Percentiles rank a stretch among this genome's conserved stretches.
Evolutionary conservation across 352 stramenopile species (phyloP).

Genomic region (Phytophthora podocarpi): DNA sequence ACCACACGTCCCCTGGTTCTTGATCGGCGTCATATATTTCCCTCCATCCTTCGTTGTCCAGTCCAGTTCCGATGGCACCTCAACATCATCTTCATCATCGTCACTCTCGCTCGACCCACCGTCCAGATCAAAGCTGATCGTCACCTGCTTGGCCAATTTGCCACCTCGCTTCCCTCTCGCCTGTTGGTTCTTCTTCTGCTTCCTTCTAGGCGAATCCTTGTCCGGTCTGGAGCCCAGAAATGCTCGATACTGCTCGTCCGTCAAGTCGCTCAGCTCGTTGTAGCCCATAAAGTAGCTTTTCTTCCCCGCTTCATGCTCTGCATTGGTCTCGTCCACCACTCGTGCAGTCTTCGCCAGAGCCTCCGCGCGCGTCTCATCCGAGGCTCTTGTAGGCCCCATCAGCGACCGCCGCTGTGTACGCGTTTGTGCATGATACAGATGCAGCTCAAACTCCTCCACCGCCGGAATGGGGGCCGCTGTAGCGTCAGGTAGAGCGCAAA

Average conservation of each 20-base stretch:
- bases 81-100: conserved; percentile 17
- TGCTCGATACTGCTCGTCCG: conserved; percentile 60
- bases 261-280: conserved; percentile 76
- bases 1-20: conserved; percentile 93
- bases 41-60: conserved; percentile 74
- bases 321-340: conserved; percentile 57
- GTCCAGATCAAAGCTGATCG: conserved; percentile 30
- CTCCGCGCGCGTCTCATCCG: conserved; percentile 42
- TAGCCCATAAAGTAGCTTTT: conserved; percentile 61
- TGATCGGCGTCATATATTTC: conserved; percentile 90
- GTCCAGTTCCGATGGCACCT: conserved; percentile 58
- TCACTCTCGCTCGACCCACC: conserved; percentile 20
- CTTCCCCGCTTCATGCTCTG: conserved; percentile 38
- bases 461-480: conserved; percentile 1
- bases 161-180: not conserved
- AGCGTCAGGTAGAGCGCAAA: conserved; percentile 3
- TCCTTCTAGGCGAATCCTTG: conserved; percentile 14
- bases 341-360: conserved; percentile 49
- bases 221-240: conserved; percentile 63
- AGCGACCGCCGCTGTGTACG: conserved; percentile 26
- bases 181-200: conserved; percentile 20
- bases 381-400: conserved; percentile 53
- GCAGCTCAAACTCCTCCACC: conserved; percentile 33
- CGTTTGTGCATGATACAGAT: conserved; percentile 27
- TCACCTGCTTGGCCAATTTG: conserved; percentile 24